phyloP scores from a whole-genome alignment of 805 yeast species.

The Ogataea zsoltii region DNA sequence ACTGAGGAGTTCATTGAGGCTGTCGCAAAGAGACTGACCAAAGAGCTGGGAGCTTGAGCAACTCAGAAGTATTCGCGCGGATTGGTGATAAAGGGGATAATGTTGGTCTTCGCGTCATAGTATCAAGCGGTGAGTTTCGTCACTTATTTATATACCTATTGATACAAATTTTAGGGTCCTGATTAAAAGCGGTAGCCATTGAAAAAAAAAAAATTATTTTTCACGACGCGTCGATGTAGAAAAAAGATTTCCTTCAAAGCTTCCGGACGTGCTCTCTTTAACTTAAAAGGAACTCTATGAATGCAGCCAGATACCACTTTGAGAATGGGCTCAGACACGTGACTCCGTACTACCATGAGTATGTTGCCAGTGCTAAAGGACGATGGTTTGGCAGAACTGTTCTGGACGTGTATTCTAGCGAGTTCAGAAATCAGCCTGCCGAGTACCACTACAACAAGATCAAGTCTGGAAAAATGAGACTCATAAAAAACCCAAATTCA shows the following conservation, averaged over 20 bases:
- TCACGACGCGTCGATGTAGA: not conserved
- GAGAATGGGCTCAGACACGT: conserved; percentile 37
- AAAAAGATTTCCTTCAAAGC: not conserved
- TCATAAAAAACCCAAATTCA: conserved; percentile 17
- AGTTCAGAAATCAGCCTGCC: conserved; percentile 30
- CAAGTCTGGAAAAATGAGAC: conserved; percentile 22
- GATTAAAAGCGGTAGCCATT: not conserved
- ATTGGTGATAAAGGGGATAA: too few relatives aligned
- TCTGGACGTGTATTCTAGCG: conserved; percentile 34
- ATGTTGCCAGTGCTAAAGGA: conserved; percentile 37
- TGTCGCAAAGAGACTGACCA: conserved; percentile 64
- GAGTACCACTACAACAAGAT: conserved; percentile 9
- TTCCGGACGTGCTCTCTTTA: too few relatives aligned
- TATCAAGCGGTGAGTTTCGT: too few relatives aligned
- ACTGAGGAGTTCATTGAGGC: conserved; percentile 89
- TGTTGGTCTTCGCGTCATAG: too few relatives aligned
- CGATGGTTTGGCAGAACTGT: conserved; percentile 39
- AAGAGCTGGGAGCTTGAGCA: conserved; percentile 14
- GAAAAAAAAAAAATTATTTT: not conserved
- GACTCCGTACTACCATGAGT: conserved; percentile 36
- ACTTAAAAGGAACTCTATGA: not conserved
- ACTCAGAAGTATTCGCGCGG: too few relatives aligned
- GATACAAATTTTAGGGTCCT: not conserved
- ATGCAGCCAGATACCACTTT: conserved; percentile 5
- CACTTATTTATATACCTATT: too few relatives aligned